Conservation (phyloP, 768 basidiomycete genomes). For the Dentipellis sp. region DNA sequence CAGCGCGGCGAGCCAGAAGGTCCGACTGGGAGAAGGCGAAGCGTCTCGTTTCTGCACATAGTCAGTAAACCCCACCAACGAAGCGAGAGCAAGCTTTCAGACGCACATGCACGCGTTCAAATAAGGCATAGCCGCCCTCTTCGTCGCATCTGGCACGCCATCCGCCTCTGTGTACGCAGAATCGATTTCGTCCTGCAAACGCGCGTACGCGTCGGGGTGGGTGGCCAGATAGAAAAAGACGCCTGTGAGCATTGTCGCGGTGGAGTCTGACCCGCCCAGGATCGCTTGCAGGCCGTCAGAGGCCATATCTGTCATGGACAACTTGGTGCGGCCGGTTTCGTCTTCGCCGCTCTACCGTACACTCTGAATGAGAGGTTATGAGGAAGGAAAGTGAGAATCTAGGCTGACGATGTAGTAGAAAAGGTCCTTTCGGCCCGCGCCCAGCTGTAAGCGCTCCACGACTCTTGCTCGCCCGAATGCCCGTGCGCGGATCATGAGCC, state of each 20-base stretch:
- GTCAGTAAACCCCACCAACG: background rate
- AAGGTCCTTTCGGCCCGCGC: constrained; percentile 20
- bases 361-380: background rate
- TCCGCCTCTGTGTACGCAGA: background rate
- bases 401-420: constrained; percentile 28
- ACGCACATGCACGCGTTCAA: background rate
- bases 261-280: background rate
- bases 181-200: background rate
- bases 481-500: background rate
- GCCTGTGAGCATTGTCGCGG: background rate
- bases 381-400: background rate
- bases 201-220: background rate
- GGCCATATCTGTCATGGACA: background rate
- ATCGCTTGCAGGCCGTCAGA: background rate
- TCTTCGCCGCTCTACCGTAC: background rate
- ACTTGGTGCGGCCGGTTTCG: too few species aligned
- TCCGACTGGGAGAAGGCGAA: background rate
- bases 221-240: background rate
- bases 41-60: background rate
- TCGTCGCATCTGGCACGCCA: background rate
- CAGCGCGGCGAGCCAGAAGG: background rate
- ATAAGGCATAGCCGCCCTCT: background rate
- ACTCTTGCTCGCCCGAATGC: background rate
- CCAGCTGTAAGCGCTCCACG: background rate
- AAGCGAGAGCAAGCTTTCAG: background rate